Base-by-base conservation (phyloP, 2,329 filamentous ascomycete genomes). In the Aspergillus pseudoterreus region DNA sequence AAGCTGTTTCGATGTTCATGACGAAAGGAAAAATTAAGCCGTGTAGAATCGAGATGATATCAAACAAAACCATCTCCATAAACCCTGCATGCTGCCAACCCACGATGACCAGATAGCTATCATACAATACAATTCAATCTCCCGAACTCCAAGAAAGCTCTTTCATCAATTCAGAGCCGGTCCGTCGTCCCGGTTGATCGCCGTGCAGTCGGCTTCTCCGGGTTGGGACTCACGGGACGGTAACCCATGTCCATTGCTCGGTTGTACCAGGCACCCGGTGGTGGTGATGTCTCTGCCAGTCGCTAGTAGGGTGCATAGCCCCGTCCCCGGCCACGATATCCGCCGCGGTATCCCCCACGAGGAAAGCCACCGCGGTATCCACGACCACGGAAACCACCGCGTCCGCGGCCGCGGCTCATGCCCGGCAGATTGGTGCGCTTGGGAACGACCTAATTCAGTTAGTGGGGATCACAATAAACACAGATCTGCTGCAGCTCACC, bases 391-490 rank as follows among this genome's bases (percentile, higher is more conserved):
- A 74, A 75, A 10, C 75, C 77, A 51, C 82, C 82, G 50, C 73
- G 70, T 52, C 73, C 73, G 24, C 78, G 76, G 51, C 91, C 90
- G 57, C 92, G 85, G 61, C 83, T 87, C 90, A 99, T 92, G 54
- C 94, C 94, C 1, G 94, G 94, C 48, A 99, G 79, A 70, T 99
- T 99, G 62, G 94, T 99, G 56, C 94, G 88, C 79, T 99, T 99
- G 32, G 94, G 92, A 19, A 86, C 84, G 51, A 90, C 86, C 86
- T 90, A 41, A 33, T 47, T 52, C 12, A 38, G 47, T 44, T 17
- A 22, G 41, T 42, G 8, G 24, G 22, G 24, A 14, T 11, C 27
- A 30, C 10, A 30, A 9, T 11, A 30, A 9, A 30, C 8, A 30
- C 27, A 30, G 27, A 10, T 30, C 27, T 30, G 8, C 27, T 11